Evolutionary conservation across 2,329 filamentous ascomycete genomes (phyloP).

Genomic region (Leptosphaerulina australis): DNA sequence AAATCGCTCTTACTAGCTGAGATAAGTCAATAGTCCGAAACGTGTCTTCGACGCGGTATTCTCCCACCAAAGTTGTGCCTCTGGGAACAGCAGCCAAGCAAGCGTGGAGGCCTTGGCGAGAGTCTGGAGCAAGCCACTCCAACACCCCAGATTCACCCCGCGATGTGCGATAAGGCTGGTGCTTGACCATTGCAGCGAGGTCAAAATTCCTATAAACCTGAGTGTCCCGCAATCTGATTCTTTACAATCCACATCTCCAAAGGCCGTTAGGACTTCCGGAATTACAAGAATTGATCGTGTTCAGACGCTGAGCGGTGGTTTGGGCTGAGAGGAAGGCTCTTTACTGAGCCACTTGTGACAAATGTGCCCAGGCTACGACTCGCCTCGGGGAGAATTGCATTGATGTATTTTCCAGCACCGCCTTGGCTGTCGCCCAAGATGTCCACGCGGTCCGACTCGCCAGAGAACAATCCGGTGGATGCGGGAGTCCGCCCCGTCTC

Average conservation of each 20-base stretch:
- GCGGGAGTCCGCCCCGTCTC: neutral
- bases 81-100: constrained; percentile 33
- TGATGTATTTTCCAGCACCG: constrained; percentile 12
- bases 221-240: neutral
- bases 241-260: neutral
- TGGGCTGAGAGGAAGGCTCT: neutral
- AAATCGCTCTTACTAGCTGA: constrained; percentile 7
- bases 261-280: too few species aligned
- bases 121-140: constrained; percentile 45
- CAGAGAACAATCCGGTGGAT: constrained; percentile 14
- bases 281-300: neutral
- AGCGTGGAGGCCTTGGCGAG: constrained; percentile 34
- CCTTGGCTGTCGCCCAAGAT: constrained; percentile 27
- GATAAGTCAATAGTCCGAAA: constrained; percentile 6
- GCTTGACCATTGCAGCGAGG: constrained; percentile 2
- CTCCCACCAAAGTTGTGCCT: constrained; percentile 9
- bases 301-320: neutral
- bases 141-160: constrained; percentile 29
- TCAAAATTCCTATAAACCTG: neutral
- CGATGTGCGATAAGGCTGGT: constrained; percentile 20
- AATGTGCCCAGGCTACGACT: constrained; percentile 6
- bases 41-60: constrained; percentile 1
- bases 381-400: constrained; percentile 21
- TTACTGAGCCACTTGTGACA: neutral
- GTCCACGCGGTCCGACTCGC: constrained; percentile 29